Evolutionary conservation across 2,329 filamentous ascomycete species (phyloP), one percentile per base, ranked within the genome.

Genomic region (Epichloe hybrida): DNA sequence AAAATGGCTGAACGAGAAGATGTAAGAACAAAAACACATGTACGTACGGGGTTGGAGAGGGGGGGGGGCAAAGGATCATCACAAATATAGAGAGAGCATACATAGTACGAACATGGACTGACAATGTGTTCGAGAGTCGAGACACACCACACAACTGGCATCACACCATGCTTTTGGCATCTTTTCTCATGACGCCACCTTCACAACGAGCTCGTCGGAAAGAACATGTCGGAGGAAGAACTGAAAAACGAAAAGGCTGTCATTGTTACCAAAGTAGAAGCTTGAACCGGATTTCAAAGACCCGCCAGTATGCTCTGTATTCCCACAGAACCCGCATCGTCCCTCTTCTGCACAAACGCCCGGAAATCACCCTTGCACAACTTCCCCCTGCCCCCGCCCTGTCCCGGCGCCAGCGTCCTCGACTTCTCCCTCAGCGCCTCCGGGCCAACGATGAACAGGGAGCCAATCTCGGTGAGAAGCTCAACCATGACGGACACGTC

Each of bases 381-480:
- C 64, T 76, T 81, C 62, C 74, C 79, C 79, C 73, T 72, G 35
- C 61, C 69, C 37, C 65, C 68, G 48, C 61, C 64, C 52, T 57
- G 66, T 48, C 61, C 72, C 52, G 65, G 66, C 54, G 63, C 73
- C 53, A 84, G 66, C 53, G 78, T 80, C 51, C 84, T 72, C 49
- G 82, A 77, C 59, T 85, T 77, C 67, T 90, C 86, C 47, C 80
- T 73, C 53, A 90, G 69, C 37, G 86, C 86, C 66, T 90, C 86
- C 11, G 84, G 80, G 2, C 88, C 88, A 61, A 98, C 88, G 56
- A 98, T 95, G 65, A 98, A 98, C 49, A 98, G 70, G 62, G 90
- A 96, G 11, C 90, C 91, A 52, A 98, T 88, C 72, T 98, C 93
- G 27, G 88, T 84, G 53, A 98, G 70, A 44, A 95, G 79, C 70